Base-by-base conservation (phyloP, 768 basidiomycete genomes). In the Termitomyces sp. region DNA sequence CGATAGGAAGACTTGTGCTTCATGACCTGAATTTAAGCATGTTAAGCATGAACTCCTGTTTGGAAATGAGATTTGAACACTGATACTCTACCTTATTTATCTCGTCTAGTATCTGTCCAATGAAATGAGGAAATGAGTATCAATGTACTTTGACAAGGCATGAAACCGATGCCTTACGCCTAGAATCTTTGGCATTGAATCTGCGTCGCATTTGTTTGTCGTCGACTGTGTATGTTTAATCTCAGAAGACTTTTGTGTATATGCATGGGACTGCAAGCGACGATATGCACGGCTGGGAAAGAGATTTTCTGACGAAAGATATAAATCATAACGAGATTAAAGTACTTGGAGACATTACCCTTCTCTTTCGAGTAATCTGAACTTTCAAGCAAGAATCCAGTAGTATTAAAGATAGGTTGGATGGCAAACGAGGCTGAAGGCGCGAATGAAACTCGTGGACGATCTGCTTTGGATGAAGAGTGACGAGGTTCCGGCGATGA, bases 61-160 rank as follows among this genome's bases (percentile, higher is more conserved):
- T 43, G 40, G 54, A 32, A 32, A 9, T 12, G 16, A 26, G 23
- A 47, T 40, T 2, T 32, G 44, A 54, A 13, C 40, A 10, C 40
- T 49, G 14, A 32, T 7, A 2, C 50, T 64, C 44, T 66, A 77
- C 84, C 66, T 79, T 66, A 52, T 81, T 77, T 16, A 87, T 79
- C 61, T 83, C 75, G 33, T 75, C 69, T 55, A 87, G 70, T 55
- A 82, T 72, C 84, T 86, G 50, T 40, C 41, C 40, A 26, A 38
- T 33, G 54, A 38, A 18, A 56, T 38, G 53, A 50, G 57, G 54
- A 38, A 18, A 56, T 38, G 53, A 50, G 57, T 35, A 43, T 49
- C 32, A 23, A 50, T 38, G 47, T 23, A 46, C 41, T 35, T 23
- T 10, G 30, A 40, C 35, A 28, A 56, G 18, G 7, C 20, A 23